phyloP scores from a whole-genome alignment of 495 filamentous ascomycete species.

The Aspergillus bertholletiae region DNA sequence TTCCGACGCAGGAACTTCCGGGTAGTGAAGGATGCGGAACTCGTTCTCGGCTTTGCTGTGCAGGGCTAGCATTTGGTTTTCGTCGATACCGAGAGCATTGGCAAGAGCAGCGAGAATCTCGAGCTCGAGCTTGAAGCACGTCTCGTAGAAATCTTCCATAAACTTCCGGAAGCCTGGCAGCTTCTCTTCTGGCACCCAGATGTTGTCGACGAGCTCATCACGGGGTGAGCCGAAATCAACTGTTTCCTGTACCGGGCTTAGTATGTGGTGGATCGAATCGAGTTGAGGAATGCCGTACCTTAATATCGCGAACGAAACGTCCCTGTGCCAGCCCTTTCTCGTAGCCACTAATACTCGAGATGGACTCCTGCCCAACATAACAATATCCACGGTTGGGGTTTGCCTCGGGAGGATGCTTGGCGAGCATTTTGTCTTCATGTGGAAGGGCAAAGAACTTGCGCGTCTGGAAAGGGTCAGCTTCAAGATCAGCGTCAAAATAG shows the following conservation, averaged over 20 bases:
- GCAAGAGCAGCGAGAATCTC: slow-evolving; percentile 42
- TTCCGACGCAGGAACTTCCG: slow-evolving; percentile 16
- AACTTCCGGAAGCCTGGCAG: slow-evolving; percentile 60
- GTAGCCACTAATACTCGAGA: slow-evolving; percentile 51
- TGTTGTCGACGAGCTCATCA: slow-evolving; percentile 46
- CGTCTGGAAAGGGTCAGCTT: slow-evolving; percentile 2
- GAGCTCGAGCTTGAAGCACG: slow-evolving; percentile 34
- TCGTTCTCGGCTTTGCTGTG: slow-evolving; percentile 51
- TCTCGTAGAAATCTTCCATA: slow-evolving; percentile 44
- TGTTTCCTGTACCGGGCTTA: slow-evolving; percentile 46
- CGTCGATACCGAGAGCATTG: slow-evolving; percentile 41
- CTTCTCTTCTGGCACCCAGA: slow-evolving; percentile 53
- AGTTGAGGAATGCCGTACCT: slow-evolving; percentile 10
- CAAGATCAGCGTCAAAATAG: not conserved
- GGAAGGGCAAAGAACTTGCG: slow-evolving; percentile 40
- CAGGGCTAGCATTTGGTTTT: slow-evolving; percentile 41
- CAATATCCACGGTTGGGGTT: slow-evolving; percentile 55
- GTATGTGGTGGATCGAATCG: not conserved
- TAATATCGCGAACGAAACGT: slow-evolving; percentile 23
- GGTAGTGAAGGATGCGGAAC: slow-evolving; percentile 42
- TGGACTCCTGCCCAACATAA: slow-evolving; percentile 48
- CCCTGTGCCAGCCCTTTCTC: slow-evolving; percentile 30
- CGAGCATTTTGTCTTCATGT: slow-evolving; percentile 40
- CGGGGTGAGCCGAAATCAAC: slow-evolving; percentile 55
- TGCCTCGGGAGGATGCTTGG: slow-evolving; percentile 52